Base-by-base conservation (phyloP, 768 basidiomycete genomes). In the Leucogyrophana mollusca region DNA sequence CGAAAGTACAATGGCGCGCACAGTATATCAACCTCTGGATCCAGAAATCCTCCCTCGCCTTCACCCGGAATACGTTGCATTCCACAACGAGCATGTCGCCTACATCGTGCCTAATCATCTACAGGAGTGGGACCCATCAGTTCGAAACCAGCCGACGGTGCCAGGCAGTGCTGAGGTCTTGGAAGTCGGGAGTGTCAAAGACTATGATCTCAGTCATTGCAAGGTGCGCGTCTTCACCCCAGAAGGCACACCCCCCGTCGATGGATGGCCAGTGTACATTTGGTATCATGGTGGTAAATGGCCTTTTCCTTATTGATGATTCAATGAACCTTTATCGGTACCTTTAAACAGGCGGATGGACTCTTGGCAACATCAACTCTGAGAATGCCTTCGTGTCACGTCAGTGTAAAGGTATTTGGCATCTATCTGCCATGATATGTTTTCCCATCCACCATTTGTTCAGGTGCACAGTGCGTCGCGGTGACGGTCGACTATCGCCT, bases 191-290 rank as follows among this genome's bases (percentile, higher is more conserved):
- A 70, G 60, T 44, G 72, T 74, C 3, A 59, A 77, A 47, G 84
- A 87, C 48, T 75, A 77, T 38, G 62, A 73, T 21, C 56, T 85
- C 43, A 71, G 66, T 14, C 69, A 79, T 40, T 78, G 75, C 45
- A 74, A 73, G 23, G 71, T 85, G 24, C 77, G 87, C 23, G 76
- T 78, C 4, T 88, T 83, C 57, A 83, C 81, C 1, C 87, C 87
- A 0, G 56, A 66, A 33, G 61, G 61, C 16, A 69, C 74, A 38
- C 56, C 68, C 0, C 84, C 85, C 0, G 57, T 55, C 2, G 62
- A 60, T 0, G 87, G 87, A n/a, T 88, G 87, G 87, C 85, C 85
- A 0, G 76, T 80, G 2, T 78, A 88, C 49, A 73, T 87, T 34
- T 89, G 76, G 73, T 87, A 83, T 59, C 87, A 88, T 52, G 87